A percentile compares a stretch with the other conserved stretches of the same genome.
These are phyloP conservation scores for Lodderomyces orthopsilosis DNA, from an alignment of 1,139 yeast genomes.

Conservation along the genomic window DNA sequence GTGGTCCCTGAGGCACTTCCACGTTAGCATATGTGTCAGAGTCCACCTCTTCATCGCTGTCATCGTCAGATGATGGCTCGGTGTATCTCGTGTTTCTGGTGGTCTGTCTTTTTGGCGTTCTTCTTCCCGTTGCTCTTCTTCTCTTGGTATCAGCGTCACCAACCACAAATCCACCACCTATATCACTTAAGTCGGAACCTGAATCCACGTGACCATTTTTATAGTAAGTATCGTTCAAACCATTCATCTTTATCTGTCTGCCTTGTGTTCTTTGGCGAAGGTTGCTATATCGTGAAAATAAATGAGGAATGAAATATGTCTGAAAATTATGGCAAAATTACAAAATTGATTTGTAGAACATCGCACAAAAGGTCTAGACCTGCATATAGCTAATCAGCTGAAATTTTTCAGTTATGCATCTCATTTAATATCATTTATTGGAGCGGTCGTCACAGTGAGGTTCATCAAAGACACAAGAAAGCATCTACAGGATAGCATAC, in stretches of 20 bases:
- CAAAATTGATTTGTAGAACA: too few species aligned
- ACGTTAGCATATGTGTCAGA: conserved; percentile 14
- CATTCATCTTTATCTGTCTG: background rate
- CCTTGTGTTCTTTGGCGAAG: background rate
- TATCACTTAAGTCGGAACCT: conserved; percentile 15
- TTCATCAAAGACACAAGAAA: too few species aligned
- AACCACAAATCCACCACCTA: conserved; percentile 43
- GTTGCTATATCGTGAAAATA: background rate
- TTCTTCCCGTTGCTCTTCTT: conserved; percentile 9
- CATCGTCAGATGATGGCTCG: conserved; percentile 20
- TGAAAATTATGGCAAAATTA: conserved; percentile 1
- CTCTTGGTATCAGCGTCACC: conserved; percentile 30
- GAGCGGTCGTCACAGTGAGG: too few species aligned
- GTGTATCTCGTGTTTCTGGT: conserved; percentile 20
- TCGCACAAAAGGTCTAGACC: background rate
- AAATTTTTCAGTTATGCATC: background rate
- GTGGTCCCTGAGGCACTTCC: conserved; percentile 14
- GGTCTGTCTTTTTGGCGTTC: conserved; percentile 20
- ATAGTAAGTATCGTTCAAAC: background rate
- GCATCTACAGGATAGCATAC: background rate
- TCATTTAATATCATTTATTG: background rate
- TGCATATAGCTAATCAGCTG: too few species aligned
- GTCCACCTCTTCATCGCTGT: conserved; percentile 9
- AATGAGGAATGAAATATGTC: background rate
- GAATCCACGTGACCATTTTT: conserved; percentile 4